Evolutionary conservation across 306 rosid genomes (phyloP), one percentile per base, ranked within the genome.

Genomic region (Sophora flavescens): DNA sequence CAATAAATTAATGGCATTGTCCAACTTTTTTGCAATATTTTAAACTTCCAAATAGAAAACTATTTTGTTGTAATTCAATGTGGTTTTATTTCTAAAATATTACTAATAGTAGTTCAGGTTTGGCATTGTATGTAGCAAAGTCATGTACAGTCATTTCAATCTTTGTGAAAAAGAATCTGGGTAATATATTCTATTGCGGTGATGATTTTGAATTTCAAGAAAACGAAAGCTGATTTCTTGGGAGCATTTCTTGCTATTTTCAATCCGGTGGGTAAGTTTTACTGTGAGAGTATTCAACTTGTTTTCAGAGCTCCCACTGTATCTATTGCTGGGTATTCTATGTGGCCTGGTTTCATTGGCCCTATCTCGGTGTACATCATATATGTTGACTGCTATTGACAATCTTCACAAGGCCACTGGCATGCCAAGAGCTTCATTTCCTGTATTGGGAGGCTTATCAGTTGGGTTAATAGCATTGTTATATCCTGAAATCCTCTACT

Each of bases 221-320:
- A 54, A 63, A 39, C 48, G 30, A 17, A 41, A 64, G 8, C 51
- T 63, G 3, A 58, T 68, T 70, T 38, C 30, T 44, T 70, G 26
- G 54, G 61, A 68, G 39, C 9, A 66, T 28, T 72, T 71, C 56
- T 80, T 74, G 36, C 78, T 66, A 14, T 70, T 66, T 69, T 41
- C 70, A 79, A 51, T 80, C 72, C 72, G 68, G 65, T 82, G 66
- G 70, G 36, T 59, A 76, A 45, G 82, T 39, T 63, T 80, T 36
- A 41, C 45, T 74, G 35, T 78, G 65, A 81, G 75, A 74, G 70
- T 88, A 60, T 87, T 87, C 72, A 48, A 76, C 82, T 81, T 83
- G 53, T 69, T 89, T 89, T 86, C 96, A 92, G 98, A 95, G 89
- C 96, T 95, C 59, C 97, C 98, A n/a, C 86, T 95, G 42, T 95